Evolutionary conservation across 2,329 filamentous ascomycete genomes (phyloP), one percentile per base, ranked within the genome.

Genomic region (Alternaria arbusti): DNA sequence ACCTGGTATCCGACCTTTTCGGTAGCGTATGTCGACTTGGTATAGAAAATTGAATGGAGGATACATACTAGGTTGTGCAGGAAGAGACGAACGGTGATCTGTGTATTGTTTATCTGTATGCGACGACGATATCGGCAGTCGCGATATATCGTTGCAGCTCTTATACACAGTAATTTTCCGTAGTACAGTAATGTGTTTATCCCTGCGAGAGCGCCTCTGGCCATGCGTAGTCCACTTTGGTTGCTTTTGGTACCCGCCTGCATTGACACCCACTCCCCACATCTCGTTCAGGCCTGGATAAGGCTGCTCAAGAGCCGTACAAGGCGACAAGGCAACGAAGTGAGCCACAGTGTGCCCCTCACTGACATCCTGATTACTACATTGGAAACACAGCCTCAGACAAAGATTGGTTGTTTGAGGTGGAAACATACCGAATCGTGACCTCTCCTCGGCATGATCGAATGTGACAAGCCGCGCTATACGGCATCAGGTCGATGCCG

Each of bases 151-250:
- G 67, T 66, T 71, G 66, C 61, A 74, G 62, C 57, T 71, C 43
- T 64, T 71, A 70, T 67, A 70, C 61, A 61, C 40, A 55, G 68
- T 64, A 71, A 60, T 59, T 66, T 64, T 66, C 57, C 67, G 64
- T 74, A 72, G 69, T 71, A 73, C 73, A 70, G 69, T 76, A 75
- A 75, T 76, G 71, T 74, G 64, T 74, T 70, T 61, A 63, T 62
- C 59, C 59, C 40, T 30, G 40, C 44, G 57, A 47, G 57, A 63
- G 68, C 25, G 57, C 63, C 56, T 55, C 26, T 62, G 54, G 36
- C 56, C 54, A 61, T 43, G 40, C 22, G 36, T 23, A 23, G 71
- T 70, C 22, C 15, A 68, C 69, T 68, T 60, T 63, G 61, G 59
- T 71, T 73, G 64, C 70, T 65, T 59, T 61, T 63, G 63, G 67